Percentiles rank a stretch among this genome's conserved stretches.
Evolutionary conservation across 2,329 filamentous ascomycete genomes (phyloP).

Genomic region (Pseudomassariella vexata): DNA sequence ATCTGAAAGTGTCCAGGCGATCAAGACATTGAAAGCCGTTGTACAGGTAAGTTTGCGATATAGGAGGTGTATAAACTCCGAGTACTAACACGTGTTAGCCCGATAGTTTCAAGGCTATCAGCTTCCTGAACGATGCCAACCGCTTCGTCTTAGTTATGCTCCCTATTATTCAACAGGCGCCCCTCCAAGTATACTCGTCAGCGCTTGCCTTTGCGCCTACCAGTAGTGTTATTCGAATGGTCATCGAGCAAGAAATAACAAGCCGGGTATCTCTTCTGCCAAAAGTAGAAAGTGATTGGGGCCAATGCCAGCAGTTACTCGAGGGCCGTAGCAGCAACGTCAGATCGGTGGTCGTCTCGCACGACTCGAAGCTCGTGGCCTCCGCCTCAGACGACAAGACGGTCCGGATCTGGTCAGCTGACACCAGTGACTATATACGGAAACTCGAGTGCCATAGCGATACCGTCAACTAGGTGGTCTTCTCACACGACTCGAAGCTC

Average conservation of each 20-base stretch:
- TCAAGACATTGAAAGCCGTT: slow-evolving; percentile 8
- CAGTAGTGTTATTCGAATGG: slow-evolving; percentile 17
- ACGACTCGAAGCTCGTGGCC: slow-evolving; percentile 5
- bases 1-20: slow-evolving; percentile 11
- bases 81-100: slow-evolving; percentile 6
- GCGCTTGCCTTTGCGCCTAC: slow-evolving; percentile 22
- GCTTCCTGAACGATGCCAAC: slow-evolving; percentile 18
- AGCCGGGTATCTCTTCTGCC: slow-evolving; percentile 8
- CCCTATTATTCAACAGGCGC: slow-evolving; percentile 18
- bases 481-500: too few relatives aligned
- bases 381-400: slow-evolving; percentile 10
- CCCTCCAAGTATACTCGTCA: slow-evolving; percentile 26
- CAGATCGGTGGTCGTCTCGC: slow-evolving; percentile 12
- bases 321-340: slow-evolving; percentile 8
- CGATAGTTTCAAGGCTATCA: slow-evolving; percentile 3
- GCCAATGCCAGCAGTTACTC: slow-evolving; percentile 9
- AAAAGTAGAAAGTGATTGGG: slow-evolving; percentile 5
- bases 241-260: slow-evolving; percentile 12
- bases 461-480: too few relatives aligned
- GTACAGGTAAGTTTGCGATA: slow-evolving; percentile 5
- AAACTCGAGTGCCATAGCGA: too few relatives aligned
- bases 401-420: slow-evolving; percentile 9
- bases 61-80: not conserved
- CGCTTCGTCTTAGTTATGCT: slow-evolving; percentile 18
- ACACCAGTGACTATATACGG: too few relatives aligned